Evolutionary conservation across 2,329 filamentous ascomycete species (phyloP).

Genomic region (Whalleya microplaca): DNA sequence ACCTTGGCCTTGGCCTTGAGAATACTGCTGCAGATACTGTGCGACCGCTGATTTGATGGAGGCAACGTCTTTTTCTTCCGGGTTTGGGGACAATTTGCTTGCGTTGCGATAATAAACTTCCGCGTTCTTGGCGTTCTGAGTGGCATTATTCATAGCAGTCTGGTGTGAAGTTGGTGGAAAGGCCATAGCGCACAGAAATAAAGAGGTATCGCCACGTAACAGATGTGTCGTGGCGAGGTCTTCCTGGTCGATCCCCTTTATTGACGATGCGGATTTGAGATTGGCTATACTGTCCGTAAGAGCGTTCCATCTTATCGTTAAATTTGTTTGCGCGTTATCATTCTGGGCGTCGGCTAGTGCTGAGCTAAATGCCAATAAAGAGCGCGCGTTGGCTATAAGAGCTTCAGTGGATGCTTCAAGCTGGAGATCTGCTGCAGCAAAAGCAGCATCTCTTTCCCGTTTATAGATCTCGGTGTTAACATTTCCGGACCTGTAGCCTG

Average conservation of each 20-base stretch:
- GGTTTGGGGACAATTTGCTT: conserved; percentile 24
- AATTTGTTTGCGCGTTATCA: conserved; percentile 16
- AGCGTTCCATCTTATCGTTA: conserved; percentile 33
- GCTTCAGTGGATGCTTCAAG: conserved; percentile 19
- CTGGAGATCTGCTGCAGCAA: conserved; percentile 28
- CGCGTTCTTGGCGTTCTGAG: conserved; percentile 34
- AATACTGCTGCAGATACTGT: conserved; percentile 16
- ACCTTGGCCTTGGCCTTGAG: conserved; percentile 10
- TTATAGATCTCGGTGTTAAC: conserved; percentile 33
- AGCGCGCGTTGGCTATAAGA: conserved; percentile 30
- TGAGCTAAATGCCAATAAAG: conserved; percentile 34
- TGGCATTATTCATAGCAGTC: conserved; percentile 25
- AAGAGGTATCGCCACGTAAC: conserved; percentile 34
- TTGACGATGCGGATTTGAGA: conserved; percentile 27
- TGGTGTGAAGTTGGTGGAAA: conserved; percentile 29
- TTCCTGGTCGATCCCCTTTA: conserved; percentile 20
- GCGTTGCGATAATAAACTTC: conserved; percentile 39
- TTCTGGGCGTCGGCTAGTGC: conserved; percentile 26
- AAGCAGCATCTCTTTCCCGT: conserved; percentile 33
- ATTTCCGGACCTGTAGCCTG: conserved; percentile 28
- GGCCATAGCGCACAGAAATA: conserved; percentile 32
- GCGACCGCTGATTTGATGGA: conserved; percentile 22
- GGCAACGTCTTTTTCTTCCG: conserved; percentile 24
- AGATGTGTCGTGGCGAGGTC: conserved; percentile 34
- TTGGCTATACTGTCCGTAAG: conserved; percentile 29